phyloP scores from a whole-genome alignment of 805 yeast species.

The Wickerhamomyces subpelliculosus region DNA sequence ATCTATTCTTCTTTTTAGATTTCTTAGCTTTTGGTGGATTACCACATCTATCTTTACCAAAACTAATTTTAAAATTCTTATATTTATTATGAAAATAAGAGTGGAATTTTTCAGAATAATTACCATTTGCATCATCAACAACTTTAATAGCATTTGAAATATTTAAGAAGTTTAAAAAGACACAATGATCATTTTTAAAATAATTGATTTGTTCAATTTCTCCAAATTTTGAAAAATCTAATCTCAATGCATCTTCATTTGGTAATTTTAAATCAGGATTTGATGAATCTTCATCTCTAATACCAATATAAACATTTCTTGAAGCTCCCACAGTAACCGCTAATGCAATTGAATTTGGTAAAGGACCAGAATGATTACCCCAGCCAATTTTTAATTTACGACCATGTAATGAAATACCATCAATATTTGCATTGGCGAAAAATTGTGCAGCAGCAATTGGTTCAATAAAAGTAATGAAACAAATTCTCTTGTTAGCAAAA shows the following conservation, averaged over 20 bases:
- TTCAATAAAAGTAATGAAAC: constrained; percentile 66
- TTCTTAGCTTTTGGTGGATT: constrained; percentile 52
- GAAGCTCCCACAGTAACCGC: constrained; percentile 73
- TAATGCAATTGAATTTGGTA: constrained; percentile 44
- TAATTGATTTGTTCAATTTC: constrained; percentile 71
- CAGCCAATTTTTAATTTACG: constrained; percentile 61
- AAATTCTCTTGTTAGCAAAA: constrained; percentile 46
- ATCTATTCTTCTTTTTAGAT: constrained; percentile 36
- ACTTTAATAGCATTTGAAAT: constrained; percentile 57
- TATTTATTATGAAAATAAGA: constrained; percentile 40
- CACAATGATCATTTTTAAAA: constrained; percentile 63
- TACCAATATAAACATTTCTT: constrained; percentile 70
- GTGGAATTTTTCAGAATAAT: constrained; percentile 28
- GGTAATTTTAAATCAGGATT: constrained; percentile 31
- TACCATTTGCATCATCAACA: constrained; percentile 49
- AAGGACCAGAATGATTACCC: constrained; percentile 61
- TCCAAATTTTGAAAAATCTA: constrained; percentile 60
- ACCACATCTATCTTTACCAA: constrained; percentile 78
- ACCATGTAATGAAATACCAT: constrained; percentile 56
- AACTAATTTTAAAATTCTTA: constrained; percentile 48
- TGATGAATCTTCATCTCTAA: constrained; percentile 30
- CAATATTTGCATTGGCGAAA: constrained; percentile 50
- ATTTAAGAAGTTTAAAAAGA: constrained; percentile 64
- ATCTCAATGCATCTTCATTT: constrained; percentile 41
- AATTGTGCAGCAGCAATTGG: constrained; percentile 61